Evolutionary conservation across 371 early-diverging fungal genomes (phyloP).

Genomic region (Lichtheimia corymbifera): DNA sequence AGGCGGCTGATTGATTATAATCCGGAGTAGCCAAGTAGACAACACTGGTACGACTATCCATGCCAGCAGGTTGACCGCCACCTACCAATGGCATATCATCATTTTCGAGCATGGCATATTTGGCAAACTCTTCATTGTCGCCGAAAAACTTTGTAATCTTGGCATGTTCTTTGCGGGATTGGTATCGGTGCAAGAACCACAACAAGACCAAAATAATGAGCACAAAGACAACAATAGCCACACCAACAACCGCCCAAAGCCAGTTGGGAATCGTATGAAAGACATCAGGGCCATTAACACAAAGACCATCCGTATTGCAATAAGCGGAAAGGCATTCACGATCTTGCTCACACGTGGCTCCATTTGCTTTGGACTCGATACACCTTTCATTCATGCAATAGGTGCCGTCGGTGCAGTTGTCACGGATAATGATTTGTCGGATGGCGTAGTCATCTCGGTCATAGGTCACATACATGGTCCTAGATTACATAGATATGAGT

Average conservation of each 20-base stretch:
- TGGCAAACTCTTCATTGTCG: conserved; percentile 41
- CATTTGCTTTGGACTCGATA: conserved; percentile 23
- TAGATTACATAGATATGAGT: conserved; percentile 6
- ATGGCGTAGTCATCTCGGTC: conserved; percentile 24
- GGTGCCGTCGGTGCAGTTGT: conserved; percentile 43
- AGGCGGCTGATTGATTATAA: conserved; percentile 30
- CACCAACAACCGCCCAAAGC: conserved; percentile 42
- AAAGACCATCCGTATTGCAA: conserved; percentile 32
- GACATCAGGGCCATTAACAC: conserved; percentile 42
- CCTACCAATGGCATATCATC: conserved; percentile 8
- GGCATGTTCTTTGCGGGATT: conserved; percentile 43
- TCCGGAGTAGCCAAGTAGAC: conserved; percentile 40
- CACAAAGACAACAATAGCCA: conserved; percentile 37
- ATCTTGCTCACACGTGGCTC: conserved; percentile 32
- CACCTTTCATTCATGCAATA: conserved; percentile 31
- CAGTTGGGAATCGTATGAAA: conserved; percentile 37
- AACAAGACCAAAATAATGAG: conserved; percentile 24
- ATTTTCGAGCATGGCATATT: conserved; percentile 32
- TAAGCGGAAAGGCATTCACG: conserved; percentile 44
- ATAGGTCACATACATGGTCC: conserved; percentile 30
- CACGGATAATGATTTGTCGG: conserved; percentile 41
- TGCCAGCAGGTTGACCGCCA: not conserved
- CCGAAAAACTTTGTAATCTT: conserved; percentile 43
- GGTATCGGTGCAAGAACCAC: conserved; percentile 47
- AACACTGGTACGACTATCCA: conserved; percentile 20